phyloP scores from a whole-genome alignment of 2,329 filamentous ascomycete species.

The Fusarium camptoceras region DNA sequence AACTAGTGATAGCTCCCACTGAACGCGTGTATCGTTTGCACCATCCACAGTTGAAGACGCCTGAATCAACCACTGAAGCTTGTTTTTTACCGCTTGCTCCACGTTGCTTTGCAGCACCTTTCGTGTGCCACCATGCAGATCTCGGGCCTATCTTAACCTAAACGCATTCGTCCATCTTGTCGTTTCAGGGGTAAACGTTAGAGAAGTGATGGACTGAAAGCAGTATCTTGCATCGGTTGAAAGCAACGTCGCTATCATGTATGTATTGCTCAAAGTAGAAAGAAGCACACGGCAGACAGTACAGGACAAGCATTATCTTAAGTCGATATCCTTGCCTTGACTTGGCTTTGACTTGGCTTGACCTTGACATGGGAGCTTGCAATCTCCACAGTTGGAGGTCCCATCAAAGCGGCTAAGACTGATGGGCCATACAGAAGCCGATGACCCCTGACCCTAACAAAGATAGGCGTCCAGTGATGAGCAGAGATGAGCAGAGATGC shows the following conservation, averaged over 20 bases:
- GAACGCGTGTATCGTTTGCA: conserved; percentile 31
- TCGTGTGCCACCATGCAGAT: conserved; percentile 27
- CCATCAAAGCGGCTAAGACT: conserved; percentile 35
- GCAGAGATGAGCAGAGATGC: conserved; percentile 31
- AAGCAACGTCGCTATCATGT: neutral
- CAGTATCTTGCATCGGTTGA: conserved; percentile 4
- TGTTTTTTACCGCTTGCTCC: conserved; percentile 38
- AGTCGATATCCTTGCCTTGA: conserved; percentile 20
- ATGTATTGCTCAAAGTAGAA: conserved; percentile 10
- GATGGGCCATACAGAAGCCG: conserved; percentile 30
- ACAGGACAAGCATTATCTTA: conserved; percentile 34
- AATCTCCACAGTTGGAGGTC: conserved; percentile 28
- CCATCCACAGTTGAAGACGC: neutral
- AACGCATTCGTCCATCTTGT: conserved; percentile 16
- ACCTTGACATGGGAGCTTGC: neutral
- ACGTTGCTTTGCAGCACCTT: conserved; percentile 28
- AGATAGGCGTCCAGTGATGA: conserved; percentile 37
- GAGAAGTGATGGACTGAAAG: conserved; percentile 5
- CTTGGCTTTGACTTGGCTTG: neutral
- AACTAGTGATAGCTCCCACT: conserved; percentile 6
- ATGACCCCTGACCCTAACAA: conserved; percentile 30
- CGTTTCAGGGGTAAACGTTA: conserved; percentile 25
- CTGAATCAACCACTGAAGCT: conserved; percentile 26
- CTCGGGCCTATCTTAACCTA: conserved; percentile 11
- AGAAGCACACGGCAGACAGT: conserved; percentile 11